Base-by-base conservation (phyloP, 202 grass and related monocot species). In the Setaria viridis region DNA sequence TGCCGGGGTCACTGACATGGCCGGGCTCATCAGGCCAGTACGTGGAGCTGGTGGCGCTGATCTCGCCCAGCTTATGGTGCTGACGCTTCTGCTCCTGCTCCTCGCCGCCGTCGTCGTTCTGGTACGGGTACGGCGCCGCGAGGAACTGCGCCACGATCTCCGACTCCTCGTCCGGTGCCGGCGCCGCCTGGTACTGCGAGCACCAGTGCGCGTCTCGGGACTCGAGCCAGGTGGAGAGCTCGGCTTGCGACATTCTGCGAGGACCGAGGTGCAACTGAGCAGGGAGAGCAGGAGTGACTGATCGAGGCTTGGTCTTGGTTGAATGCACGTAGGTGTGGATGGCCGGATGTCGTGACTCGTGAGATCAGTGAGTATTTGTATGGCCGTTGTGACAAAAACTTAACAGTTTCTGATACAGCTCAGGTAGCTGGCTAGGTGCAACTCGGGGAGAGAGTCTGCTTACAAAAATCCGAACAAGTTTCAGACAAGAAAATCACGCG, bases 91-190 rank as follows among this genome's bases (percentile, higher is more conserved):
- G 72, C 64, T 82, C 77, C 21, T 56, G 29, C 29, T 91, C 92
- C 39, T 89, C 76, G 12, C 71, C 89, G 7, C 63, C 57, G 34
- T 80, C 87, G n/a, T 88, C 87, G 49, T 80, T 82, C 65, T 76
- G 81, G 57, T 53, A 88, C 17, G 82, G 90, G 74, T 87, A 93
- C 21, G 86, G 80, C 0, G 75, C 75, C 30, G 80, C 80, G 46
- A 94, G 80, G 79, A 97, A 92, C 77, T 89, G 94, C 71, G 80
- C 88, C n/a, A 92, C 88, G 55, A 97, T 89, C 67, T 97, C 92
- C 11, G 90, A 97, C 58, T 97, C 92, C 69, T 93, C 91, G 34
- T 84, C 86, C n/a, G 65, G 56, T 4, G 64, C 55, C 58, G 89
- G 80, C 74, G 56, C 63, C 56, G 93, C 73, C 51, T 85, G 79